Evolutionary conservation across 345 rosid genomes (phyloP).

Genomic region (Ceriops tagal): DNA sequence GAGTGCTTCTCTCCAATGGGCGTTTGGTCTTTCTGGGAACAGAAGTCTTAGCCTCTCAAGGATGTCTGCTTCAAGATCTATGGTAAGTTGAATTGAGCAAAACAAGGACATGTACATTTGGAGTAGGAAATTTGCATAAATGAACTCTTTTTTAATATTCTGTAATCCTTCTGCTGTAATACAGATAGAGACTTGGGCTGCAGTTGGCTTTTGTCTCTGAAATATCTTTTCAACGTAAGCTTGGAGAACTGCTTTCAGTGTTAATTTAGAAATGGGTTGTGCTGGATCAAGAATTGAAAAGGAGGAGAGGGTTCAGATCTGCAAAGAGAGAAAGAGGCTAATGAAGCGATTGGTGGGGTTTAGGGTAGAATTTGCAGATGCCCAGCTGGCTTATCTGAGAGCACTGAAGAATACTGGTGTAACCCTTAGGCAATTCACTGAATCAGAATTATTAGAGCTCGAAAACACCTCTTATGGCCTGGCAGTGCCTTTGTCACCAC

Average conservation of each 20-base stretch:
- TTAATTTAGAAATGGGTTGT: constrained; percentile 64
- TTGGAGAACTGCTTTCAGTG: neutral
- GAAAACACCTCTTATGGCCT: constrained; percentile 44
- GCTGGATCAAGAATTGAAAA: constrained; percentile 72
- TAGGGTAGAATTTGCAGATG: constrained; percentile 79
- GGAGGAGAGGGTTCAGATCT: constrained; percentile 65
- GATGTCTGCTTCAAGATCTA: neutral
- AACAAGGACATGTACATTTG: neutral
- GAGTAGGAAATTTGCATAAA: neutral
- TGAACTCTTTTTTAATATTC: neutral
- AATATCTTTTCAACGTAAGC: neutral
- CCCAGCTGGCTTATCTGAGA: constrained; percentile 69
- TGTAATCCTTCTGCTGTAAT: constrained; percentile 1
- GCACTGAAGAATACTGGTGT: constrained; percentile 82
- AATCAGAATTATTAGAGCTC: constrained; percentile 70
- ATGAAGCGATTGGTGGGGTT: constrained; percentile 63
- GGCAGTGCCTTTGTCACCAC: constrained; percentile 39
- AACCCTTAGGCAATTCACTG: constrained; percentile 88
- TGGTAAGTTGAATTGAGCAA: neutral
- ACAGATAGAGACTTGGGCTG: neutral
- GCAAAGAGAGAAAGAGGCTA: constrained; percentile 79
- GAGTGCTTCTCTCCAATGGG: too few relatives aligned
- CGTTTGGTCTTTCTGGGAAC: too few relatives aligned
- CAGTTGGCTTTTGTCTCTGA: neutral
- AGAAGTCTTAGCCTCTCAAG: neutral